phyloP scores from a whole-genome alignment of 2,329 filamentous ascomycete genomes.

The Cladorrhinum sp. region DNA sequence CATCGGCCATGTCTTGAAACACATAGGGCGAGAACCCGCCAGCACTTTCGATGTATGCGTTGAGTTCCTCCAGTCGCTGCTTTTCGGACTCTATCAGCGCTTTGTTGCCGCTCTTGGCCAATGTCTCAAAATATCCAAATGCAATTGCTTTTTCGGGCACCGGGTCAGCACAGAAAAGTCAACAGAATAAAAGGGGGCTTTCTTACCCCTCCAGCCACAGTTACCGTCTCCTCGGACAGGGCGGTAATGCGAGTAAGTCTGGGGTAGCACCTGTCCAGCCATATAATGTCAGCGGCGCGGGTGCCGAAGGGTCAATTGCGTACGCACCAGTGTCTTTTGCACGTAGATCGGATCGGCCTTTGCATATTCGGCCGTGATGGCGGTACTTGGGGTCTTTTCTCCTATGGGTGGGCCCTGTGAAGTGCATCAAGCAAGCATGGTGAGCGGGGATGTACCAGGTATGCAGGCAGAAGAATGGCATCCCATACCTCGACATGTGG shows the following conservation, averaged over 20 bases:
- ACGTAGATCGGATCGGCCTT: slow-evolving; percentile 82
- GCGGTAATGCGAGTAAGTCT: slow-evolving; percentile 83
- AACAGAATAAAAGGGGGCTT: not conserved
- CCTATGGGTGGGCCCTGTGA: slow-evolving; percentile 78
- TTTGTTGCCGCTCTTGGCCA: slow-evolving; percentile 65
- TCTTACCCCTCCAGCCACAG: slow-evolving; percentile 94
- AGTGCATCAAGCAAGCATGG: slow-evolving; percentile 8
- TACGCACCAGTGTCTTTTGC: slow-evolving; percentile 78
- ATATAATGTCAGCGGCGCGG: slow-evolving; percentile 14
- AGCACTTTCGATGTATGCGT: slow-evolving; percentile 64
- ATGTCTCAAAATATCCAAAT: slow-evolving; percentile 87
- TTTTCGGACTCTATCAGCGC: slow-evolving; percentile 67
- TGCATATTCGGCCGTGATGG: slow-evolving; percentile 81
- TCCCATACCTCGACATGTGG: too few species aligned
- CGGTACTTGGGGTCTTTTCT: slow-evolving; percentile 70
- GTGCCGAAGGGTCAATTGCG: slow-evolving; percentile 8
- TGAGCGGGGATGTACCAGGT: slow-evolving; percentile 14
- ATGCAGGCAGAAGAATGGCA: too few species aligned
- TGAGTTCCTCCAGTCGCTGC: slow-evolving; percentile 68
- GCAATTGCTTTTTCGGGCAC: slow-evolving; percentile 65
- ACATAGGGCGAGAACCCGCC: slow-evolving; percentile 70
- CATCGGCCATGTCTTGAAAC: slow-evolving; percentile 80
- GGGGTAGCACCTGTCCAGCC: slow-evolving; percentile 64
- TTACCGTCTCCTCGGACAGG: slow-evolving; percentile 89
- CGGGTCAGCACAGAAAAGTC: slow-evolving; percentile 20